phyloP scores from a whole-genome alignment of 352 stramenopile genomes.

The Saprolegnia diclina region DNA sequence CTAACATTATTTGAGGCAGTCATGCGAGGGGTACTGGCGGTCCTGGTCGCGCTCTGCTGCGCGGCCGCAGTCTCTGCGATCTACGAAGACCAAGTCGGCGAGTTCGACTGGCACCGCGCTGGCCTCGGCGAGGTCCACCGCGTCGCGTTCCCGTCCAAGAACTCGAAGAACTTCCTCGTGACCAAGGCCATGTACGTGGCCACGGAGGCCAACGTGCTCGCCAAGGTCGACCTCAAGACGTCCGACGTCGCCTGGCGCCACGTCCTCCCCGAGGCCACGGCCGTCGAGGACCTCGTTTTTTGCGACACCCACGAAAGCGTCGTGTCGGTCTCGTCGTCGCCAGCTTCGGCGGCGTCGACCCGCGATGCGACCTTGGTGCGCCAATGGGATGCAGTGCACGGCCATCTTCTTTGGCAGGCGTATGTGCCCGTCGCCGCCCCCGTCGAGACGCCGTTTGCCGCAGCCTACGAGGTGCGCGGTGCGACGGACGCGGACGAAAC shows the following conservation, averaged over 20 bases:
- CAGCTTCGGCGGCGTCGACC: neutral
- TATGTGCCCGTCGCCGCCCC: conserved; percentile 1
- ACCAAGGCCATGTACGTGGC: conserved; percentile 55
- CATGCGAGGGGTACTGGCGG: conserved; percentile 18
- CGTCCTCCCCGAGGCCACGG: conserved; percentile 35
- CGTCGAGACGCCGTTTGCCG: neutral
- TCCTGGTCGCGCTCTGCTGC: conserved; percentile 33
- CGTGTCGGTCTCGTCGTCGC: conserved; percentile 7
- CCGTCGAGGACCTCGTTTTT: conserved; percentile 9
- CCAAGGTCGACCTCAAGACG: conserved; percentile 58
- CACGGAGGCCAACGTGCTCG: conserved; percentile 52
- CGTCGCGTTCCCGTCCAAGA: conserved; percentile 17
- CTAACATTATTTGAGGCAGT: neutral
- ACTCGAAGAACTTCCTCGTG: conserved; percentile 7
- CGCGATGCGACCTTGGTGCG: conserved; percentile 44
- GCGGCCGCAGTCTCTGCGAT: conserved; percentile 33
- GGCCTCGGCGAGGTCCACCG: conserved; percentile 48
- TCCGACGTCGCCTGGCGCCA: conserved; percentile 72
- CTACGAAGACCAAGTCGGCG: conserved; percentile 67
- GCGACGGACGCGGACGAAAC: conserved; percentile 11
- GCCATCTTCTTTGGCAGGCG: conserved; percentile 62
- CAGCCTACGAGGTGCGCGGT: conserved; percentile 7
- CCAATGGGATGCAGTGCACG: conserved; percentile 58
- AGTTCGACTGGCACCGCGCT: conserved; percentile 72
- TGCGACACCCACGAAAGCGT: conserved; percentile 5